phyloP scores from a whole-genome alignment of 257 asterid species.

The Solanum ahanhuiri region DNA sequence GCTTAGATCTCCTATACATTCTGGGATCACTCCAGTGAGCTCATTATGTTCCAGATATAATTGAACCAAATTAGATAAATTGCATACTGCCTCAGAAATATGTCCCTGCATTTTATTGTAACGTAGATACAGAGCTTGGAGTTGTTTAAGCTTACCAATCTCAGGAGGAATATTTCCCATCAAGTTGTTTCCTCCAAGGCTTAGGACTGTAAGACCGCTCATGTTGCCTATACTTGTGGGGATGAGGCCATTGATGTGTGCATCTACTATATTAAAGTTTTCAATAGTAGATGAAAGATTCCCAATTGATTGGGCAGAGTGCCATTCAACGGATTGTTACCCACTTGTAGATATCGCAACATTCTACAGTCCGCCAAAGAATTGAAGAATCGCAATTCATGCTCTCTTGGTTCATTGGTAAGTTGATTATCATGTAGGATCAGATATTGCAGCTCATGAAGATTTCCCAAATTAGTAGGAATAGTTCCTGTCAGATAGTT shows the following conservation, averaged over 20 bases:
- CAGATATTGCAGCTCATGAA: constrained; percentile 3
- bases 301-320: constrained; percentile 19
- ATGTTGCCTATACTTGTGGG: constrained; percentile 22
- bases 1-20: constrained; percentile 20
- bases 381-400: constrained; percentile 12
- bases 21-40: constrained; percentile 17
- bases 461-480: constrained; percentile 22
- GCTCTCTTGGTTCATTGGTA: not conserved
- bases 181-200: constrained; percentile 12
- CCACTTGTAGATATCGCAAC: constrained; percentile 8
- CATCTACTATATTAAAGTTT: constrained; percentile 1
- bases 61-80: constrained; percentile 10
- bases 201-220: not conserved
- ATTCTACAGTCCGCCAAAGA: constrained; percentile 18
- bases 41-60: constrained; percentile 6
- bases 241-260: constrained; percentile 11
- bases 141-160: constrained; percentile 9
- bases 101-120: constrained; percentile 13
- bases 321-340: constrained; percentile 11
- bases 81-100: constrained; percentile 14
- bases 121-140: constrained; percentile 11
- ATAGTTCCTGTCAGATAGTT: constrained; percentile 15
- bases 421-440: constrained; percentile 12
- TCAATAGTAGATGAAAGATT: constrained; percentile 19
- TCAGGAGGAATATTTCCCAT: constrained; percentile 18